These are phyloP conservation scores for Apiotrichum veenhuisii DNA, from an alignment of 1,284 basidiomycete species.

Conservation along the genomic window DNA sequence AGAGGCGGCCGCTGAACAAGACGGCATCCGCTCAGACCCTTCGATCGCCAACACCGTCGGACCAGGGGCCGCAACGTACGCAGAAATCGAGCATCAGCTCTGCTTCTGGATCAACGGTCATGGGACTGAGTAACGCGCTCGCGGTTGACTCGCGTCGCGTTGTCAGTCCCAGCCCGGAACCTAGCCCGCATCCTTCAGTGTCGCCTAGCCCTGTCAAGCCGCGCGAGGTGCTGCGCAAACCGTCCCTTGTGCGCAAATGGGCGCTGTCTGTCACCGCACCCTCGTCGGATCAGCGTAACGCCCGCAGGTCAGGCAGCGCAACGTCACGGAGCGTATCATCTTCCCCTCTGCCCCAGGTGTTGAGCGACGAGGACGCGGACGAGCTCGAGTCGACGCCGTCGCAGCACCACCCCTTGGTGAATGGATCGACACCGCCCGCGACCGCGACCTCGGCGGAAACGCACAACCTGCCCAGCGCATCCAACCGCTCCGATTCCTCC, in stretches of 20 bases:
- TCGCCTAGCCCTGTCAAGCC: background rate
- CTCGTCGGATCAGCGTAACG: too few relatives aligned
- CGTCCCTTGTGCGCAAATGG: conserved; percentile 22
- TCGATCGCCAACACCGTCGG: background rate
- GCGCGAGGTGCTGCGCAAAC: conserved; percentile 10
- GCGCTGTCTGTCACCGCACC: conserved; percentile 12
- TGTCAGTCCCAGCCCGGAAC: background rate
- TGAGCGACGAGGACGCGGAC: background rate
- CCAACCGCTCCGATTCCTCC: background rate
- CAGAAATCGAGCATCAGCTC: conserved; percentile 13
- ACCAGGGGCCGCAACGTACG: background rate
- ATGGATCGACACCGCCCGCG: background rate
- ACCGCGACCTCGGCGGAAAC: background rate
- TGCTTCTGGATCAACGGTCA: conserved; percentile 8
- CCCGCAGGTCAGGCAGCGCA: too few relatives aligned
- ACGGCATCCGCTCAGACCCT: background rate
- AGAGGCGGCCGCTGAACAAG: background rate
- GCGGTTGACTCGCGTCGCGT: background rate
- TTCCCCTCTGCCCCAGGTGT: background rate
- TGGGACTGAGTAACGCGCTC: background rate
- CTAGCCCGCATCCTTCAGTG: background rate
- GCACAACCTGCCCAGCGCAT: too few relatives aligned
- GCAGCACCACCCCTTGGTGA: too few relatives aligned
- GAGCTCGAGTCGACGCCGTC: too few relatives aligned
- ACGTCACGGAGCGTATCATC: background rate